phyloP scores from a whole-genome alignment of 495 filamentous ascomycete species.

The Physcia stellaris region DNA sequence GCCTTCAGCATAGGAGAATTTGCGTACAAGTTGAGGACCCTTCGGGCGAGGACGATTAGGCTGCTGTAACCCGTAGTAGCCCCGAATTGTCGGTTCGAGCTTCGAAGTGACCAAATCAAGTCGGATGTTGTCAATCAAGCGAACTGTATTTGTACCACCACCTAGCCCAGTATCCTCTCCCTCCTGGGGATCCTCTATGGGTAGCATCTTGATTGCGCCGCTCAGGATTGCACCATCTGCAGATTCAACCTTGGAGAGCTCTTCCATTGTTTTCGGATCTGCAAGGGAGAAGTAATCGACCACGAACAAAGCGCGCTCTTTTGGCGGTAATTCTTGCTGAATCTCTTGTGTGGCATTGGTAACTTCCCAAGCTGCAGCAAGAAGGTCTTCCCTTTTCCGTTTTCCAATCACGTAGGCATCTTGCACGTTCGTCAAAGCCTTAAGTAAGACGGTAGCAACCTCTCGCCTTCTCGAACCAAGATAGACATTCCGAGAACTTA shows the following conservation, averaged over 20 bases:
- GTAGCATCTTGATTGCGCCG: constrained; percentile 79
- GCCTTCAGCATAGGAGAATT: too few species aligned
- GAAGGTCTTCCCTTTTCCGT: constrained; percentile 44
- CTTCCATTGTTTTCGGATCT: constrained; percentile 66
- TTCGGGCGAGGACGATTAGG: too few species aligned
- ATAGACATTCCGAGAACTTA: constrained; percentile 92
- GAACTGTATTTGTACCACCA: constrained; percentile 56
- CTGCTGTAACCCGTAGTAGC: background rate
- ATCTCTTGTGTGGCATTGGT: constrained; percentile 34
- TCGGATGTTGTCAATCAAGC: constrained; percentile 91
- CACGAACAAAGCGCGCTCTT: constrained; percentile 56
- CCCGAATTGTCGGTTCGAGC: background rate
- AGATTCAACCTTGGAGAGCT: constrained; percentile 54
- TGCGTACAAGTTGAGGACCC: too few species aligned
- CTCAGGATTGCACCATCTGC: constrained; percentile 68
- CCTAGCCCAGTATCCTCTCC: constrained; percentile 61
- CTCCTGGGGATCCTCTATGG: constrained; percentile 50
- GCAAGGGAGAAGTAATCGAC: constrained; percentile 85
- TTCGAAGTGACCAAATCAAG: constrained; percentile 29
- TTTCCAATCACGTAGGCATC: constrained; percentile 45
- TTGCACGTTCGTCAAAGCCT: constrained; percentile 57
- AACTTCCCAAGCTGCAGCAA: constrained; percentile 49
- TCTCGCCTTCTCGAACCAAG: constrained; percentile 59
- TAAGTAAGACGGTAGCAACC: constrained; percentile 56
- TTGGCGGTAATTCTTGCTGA: constrained; percentile 47